Conservation (phyloP, 805 yeast genomes). For the Candida ortonii region DNA sequence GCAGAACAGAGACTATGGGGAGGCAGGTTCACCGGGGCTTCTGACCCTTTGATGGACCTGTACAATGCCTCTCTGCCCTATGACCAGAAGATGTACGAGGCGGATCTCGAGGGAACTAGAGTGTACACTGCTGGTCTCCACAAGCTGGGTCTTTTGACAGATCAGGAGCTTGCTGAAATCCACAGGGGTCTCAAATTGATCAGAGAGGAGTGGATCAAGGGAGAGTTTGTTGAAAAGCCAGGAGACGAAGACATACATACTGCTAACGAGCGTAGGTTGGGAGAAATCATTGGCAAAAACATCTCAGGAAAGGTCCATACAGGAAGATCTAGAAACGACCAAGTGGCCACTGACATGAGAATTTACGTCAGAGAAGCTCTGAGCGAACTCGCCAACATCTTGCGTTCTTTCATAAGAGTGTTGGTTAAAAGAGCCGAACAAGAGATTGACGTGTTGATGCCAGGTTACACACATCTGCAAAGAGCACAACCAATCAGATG, state of each 20-base stretch:
- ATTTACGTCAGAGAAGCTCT: constrained; percentile 82
- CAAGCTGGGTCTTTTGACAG: constrained; percentile 71
- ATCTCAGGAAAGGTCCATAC: constrained; percentile 98
- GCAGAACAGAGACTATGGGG: constrained; percentile 89
- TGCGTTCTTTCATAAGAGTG: constrained; percentile 62
- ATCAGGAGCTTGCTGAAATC: constrained; percentile 72
- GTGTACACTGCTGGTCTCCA: constrained; percentile 86
- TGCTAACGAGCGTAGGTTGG: constrained; percentile 96
- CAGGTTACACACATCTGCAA: constrained; percentile 98
- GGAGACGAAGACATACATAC: constrained; percentile 99
- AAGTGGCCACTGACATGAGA: constrained; percentile 99
- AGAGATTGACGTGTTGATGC: constrained; percentile 93
- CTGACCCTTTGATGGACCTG: constrained; percentile 96
- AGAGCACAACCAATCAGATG: constrained; percentile 99
- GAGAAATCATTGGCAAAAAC: constrained; percentile 89
- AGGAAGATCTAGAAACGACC: constrained; percentile 98
- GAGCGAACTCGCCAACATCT: constrained; percentile 52
- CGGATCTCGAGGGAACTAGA: constrained; percentile 90
- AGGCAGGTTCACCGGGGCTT: constrained; percentile 95
- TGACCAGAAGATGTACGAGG: constrained; percentile 91
- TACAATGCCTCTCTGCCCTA: constrained; percentile 97
- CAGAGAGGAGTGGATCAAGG: constrained; percentile 76
- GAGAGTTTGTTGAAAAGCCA: constrained; percentile 65
- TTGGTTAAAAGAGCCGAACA: constrained; percentile 71
- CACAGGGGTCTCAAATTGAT: constrained; percentile 78